Evolutionary conservation across 2,329 filamentous ascomycete genomes (phyloP).

Genomic region (Trichoderma cornu-damae): DNA sequence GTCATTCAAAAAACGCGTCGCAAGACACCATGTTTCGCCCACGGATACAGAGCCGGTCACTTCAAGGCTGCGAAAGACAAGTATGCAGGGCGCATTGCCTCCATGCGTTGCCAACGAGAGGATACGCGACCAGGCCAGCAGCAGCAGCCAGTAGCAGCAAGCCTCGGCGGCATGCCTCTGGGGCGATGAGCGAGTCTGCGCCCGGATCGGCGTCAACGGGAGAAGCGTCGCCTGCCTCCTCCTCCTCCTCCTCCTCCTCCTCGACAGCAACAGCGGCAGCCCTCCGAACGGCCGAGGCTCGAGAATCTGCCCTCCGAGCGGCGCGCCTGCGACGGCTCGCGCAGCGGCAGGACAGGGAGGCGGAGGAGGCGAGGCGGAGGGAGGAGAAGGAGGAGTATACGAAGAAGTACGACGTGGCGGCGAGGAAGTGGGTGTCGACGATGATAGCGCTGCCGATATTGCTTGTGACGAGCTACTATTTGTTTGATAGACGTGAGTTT

Average conservation of each 20-base stretch:
- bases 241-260: not conserved
- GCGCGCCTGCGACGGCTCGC: slow-evolving; percentile 22
- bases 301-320: slow-evolving; percentile 24
- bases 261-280: slow-evolving; percentile 2
- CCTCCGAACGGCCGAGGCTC: slow-evolving; percentile 23
- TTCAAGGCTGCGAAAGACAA: not conserved
- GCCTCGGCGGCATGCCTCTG: not conserved
- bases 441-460: slow-evolving; percentile 52
- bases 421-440: slow-evolving; percentile 41
- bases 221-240: too few relatives aligned
- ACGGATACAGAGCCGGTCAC: not conserved
- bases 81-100: not conserved
- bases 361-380: slow-evolving; percentile 22
- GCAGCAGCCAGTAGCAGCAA: too few relatives aligned
- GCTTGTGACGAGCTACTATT: slow-evolving; percentile 50
- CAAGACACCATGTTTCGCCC: slow-evolving; percentile 6
- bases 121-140: not conserved
- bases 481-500: slow-evolving; percentile 47
- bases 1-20: not conserved
- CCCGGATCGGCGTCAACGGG: not conserved
- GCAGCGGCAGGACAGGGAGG: slow-evolving; percentile 21
- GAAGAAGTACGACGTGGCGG: slow-evolving; percentile 40
- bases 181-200: not conserved
- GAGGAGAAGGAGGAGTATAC: slow-evolving; percentile 35
- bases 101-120: not conserved